Percentiles rank a stretch among this genome's conserved stretches.
Evolutionary conservation across 805 yeast species (phyloP).

Genomic region (Ogataea trehaloabstinens): DNA sequence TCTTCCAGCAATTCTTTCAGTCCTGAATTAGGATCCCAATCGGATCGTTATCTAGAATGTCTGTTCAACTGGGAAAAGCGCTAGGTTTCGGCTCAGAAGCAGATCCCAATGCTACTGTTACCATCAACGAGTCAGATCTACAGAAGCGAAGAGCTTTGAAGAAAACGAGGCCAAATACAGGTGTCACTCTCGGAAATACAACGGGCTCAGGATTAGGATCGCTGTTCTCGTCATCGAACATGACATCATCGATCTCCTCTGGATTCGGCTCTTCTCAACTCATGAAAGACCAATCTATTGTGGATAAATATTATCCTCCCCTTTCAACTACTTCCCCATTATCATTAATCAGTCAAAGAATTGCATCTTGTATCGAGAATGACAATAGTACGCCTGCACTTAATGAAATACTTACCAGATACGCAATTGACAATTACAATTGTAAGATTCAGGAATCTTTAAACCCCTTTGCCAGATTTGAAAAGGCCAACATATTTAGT

Average conservation of each 20-base stretch:
- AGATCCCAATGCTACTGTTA: constrained; percentile 13
- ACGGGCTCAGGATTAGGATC: constrained; percentile 14
- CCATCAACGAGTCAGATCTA: constrained; percentile 23
- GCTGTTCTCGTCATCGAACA: constrained; percentile 6
- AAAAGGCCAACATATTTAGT: constrained; percentile 60
- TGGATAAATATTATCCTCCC: constrained; percentile 39
- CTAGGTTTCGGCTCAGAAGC: constrained; percentile 20
- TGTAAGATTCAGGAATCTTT: constrained; percentile 43
- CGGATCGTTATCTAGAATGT: no score
- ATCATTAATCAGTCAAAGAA: constrained; percentile 61
- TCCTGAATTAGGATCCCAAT: no score
- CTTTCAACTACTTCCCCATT: constrained; percentile 51
- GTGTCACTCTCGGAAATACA: constrained; percentile 1
- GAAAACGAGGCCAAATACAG: constrained; percentile 13
- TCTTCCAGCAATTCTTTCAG: no score
- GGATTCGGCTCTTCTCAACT: constrained; percentile 17
- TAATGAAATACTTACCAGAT: constrained; percentile 54
- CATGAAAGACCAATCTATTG: constrained; percentile 18
- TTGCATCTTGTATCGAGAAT: constrained; percentile 54
- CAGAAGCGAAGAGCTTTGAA: constrained; percentile 28
- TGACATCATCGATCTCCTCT: constrained; percentile 6
- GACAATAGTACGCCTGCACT: constrained; percentile 58
- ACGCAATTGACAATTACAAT: constrained; percentile 68
- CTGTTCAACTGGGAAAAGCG: constrained; percentile 29
- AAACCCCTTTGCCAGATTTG: constrained; percentile 70